phyloP scores from a whole-genome alignment of 2,329 filamentous ascomycete genomes.

The Cercospora zeae-maydis region DNA sequence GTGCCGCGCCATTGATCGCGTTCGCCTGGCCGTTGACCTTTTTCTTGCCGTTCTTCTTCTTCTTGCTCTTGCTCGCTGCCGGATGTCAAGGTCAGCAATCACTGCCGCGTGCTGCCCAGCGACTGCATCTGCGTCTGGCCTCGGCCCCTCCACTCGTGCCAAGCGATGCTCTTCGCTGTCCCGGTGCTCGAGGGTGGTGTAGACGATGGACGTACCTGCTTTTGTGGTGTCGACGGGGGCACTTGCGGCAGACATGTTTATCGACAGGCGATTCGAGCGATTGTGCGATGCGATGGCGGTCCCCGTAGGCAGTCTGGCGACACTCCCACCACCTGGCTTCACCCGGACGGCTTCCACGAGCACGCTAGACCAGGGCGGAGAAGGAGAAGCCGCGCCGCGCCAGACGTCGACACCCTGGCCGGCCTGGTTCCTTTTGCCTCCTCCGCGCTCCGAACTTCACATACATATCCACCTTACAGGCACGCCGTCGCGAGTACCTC shows the following conservation, averaged over 20 bases:
- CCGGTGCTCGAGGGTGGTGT: background rate
- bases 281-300: background rate
- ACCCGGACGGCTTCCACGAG: background rate
- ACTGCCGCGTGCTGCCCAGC: background rate
- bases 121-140: background rate
- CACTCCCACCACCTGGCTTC: background rate
- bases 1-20: slow-evolving; percentile 37
- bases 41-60: slow-evolving; percentile 56
- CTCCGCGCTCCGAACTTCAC: background rate
- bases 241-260: slow-evolving; percentile 21
- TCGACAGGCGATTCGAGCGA: background rate
- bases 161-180: background rate
- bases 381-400: background rate
- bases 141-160: slow-evolving; percentile 9
- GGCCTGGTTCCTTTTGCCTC: background rate
- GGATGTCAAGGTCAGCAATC: background rate
- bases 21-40: slow-evolving; percentile 48
- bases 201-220: slow-evolving; percentile 18
- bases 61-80: slow-evolving; percentile 43
- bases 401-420: background rate
- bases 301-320: background rate
- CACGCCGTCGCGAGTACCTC: background rate
- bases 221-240: slow-evolving; percentile 15
- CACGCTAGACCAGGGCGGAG: background rate
- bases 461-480: background rate